Percentiles rank a stretch among this genome's conserved stretches.
These are phyloP conservation scores for Agarophyton chilense DNA, from an alignment of 23 red algal genomes.

Conservation along the genomic window DNA sequence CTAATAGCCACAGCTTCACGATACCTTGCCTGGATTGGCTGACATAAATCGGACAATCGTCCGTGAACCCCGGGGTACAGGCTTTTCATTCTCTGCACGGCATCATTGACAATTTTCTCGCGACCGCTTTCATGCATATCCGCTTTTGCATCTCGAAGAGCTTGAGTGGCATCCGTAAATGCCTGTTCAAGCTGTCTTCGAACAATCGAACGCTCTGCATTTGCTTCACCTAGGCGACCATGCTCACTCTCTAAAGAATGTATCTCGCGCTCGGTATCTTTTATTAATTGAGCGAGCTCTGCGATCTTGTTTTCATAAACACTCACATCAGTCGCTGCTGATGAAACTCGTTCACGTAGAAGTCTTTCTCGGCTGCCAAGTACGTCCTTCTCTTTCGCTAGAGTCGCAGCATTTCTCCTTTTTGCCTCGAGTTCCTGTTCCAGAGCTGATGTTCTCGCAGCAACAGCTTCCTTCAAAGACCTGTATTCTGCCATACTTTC, in stretches of 20 bases:
- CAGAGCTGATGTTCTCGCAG: conserved; percentile 56
- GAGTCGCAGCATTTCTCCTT: conserved; percentile 15
- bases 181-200: conserved; percentile 42
- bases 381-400: conserved; percentile 33
- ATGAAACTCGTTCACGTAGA: conserved; percentile 11
- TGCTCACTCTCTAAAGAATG: not conserved
- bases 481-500: conserved; percentile 76
- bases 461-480: conserved; percentile 68
- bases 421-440: conserved; percentile 64
- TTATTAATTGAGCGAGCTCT: conserved; percentile 21
- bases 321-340: conserved; percentile 1
- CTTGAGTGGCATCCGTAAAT: conserved; percentile 45
- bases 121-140: conserved; percentile 71
- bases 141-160: conserved; percentile 70
- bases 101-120: conserved; percentile 65
- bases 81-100: conserved; percentile 78
- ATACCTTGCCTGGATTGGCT: conserved; percentile 87
- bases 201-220: not conserved
- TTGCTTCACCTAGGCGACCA: conserved; percentile 28
- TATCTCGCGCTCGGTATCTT: conserved; percentile 22
- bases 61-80: conserved; percentile 94
- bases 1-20: conserved; percentile 84
- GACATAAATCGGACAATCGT: conserved; percentile 84
- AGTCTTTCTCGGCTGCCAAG: conserved; percentile 29
- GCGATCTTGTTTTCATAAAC: conserved; percentile 19